Evolutionary conservation across 306 rosid genomes (phyloP).

Genomic region (Cajanus cajan): DNA sequence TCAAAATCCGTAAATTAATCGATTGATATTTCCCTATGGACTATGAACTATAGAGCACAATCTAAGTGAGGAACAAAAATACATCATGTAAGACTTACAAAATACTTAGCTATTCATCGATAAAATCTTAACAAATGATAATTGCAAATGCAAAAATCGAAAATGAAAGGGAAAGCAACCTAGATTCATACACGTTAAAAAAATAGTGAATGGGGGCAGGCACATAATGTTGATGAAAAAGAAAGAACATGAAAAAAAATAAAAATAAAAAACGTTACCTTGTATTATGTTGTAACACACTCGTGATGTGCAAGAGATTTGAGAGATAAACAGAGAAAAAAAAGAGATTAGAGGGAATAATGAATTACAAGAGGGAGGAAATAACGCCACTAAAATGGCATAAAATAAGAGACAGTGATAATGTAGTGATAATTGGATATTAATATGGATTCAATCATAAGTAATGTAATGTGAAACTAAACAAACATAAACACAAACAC

Average conservation of each 20-base stretch:
- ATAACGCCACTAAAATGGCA: background rate
- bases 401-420: background rate
- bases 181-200: background rate
- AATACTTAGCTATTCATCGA: background rate
- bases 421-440: background rate
- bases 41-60: background rate
- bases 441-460: background rate
- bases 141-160: background rate
- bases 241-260: background rate
- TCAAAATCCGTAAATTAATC: background rate
- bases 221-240: background rate
- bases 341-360: background rate
- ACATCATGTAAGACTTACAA: background rate
- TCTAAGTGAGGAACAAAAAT: background rate
- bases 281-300: background rate
- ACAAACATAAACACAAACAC: too few relatives aligned
- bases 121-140: background rate
- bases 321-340: background rate
- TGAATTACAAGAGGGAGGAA: background rate
- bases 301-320: background rate
- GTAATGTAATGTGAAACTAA: background rate
- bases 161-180: background rate
- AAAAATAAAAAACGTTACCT: background rate
- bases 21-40: background rate
- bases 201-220: background rate